Conservation (phyloP, 768 basidiomycete genomes). For the Glaciozyma martinii region DNA sequence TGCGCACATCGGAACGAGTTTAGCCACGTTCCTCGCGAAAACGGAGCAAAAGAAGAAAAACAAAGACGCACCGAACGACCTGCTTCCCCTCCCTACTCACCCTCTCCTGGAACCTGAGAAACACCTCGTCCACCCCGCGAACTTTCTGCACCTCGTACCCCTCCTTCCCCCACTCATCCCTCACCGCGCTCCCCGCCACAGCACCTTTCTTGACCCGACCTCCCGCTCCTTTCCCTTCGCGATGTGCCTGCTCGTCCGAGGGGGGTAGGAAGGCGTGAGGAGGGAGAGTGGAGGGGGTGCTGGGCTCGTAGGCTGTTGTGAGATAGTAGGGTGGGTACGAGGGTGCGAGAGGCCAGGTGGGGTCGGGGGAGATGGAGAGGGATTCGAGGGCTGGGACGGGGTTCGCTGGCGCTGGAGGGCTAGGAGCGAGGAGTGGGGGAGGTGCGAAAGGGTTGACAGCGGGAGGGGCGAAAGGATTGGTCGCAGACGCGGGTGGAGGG, state of each 20-base stretch:
- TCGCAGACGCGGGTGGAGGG: not conserved
- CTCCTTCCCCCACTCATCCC: slow-evolving; percentile 54
- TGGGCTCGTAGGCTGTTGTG: slow-evolving; percentile 31
- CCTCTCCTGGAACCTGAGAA: slow-evolving; percentile 71
- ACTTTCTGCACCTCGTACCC: slow-evolving; percentile 66
- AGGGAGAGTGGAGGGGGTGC: slow-evolving; percentile 2
- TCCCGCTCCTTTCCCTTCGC: slow-evolving; percentile 18
- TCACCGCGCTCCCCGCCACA: slow-evolving; percentile 39
- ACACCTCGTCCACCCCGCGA: slow-evolving; percentile 64
- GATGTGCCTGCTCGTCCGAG: not conserved
- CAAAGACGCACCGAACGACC: slow-evolving; percentile 62
- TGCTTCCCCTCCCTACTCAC: slow-evolving; percentile 66
- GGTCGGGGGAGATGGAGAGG: not conserved
- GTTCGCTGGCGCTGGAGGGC: not conserved
- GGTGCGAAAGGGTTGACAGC: slow-evolving; percentile 42
- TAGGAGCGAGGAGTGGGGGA: slow-evolving; percentile 33
- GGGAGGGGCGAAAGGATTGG: slow-evolving; percentile 11
- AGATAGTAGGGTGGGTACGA: slow-evolving; percentile 32
- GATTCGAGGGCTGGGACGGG: slow-evolving; percentile 9
- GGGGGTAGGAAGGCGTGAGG: not conserved
- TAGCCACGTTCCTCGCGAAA: not conserved
- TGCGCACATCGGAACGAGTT: slow-evolving; percentile 37
- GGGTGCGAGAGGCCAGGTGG: slow-evolving; percentile 5
- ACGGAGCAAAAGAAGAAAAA: slow-evolving; percentile 2
- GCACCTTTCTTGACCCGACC: slow-evolving; percentile 9